Conservation (phyloP, 2,329 filamentous ascomycete species). For the Monosporascus sp. region DNA sequence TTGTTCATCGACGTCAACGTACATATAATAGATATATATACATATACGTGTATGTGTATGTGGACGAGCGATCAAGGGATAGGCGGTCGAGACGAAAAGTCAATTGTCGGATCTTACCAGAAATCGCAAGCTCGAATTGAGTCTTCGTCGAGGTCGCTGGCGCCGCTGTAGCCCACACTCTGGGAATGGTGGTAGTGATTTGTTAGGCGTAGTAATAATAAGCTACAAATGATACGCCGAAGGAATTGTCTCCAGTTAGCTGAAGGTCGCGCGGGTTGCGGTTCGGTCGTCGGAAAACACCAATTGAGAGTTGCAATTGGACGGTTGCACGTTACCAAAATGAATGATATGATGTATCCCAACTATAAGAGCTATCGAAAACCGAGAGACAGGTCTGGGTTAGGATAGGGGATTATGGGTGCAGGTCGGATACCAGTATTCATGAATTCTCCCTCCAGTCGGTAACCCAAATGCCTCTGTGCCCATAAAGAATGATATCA, state of each 20-base stretch:
- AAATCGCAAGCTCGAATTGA: background rate
- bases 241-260: background rate
- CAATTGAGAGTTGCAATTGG: background rate
- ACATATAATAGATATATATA: too few species aligned
- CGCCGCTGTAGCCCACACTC: background rate
- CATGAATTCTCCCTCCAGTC: too few species aligned
- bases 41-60: too few species aligned
- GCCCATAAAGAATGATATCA: too few species aligned
- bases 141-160: background rate
- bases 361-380: background rate
- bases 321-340: background rate
- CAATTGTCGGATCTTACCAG: background rate
- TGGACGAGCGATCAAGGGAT: background rate
- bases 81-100: background rate
- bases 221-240: background rate
- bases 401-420: background rate
- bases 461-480: too few species aligned
- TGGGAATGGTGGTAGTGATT: background rate
- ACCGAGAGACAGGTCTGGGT: background rate
- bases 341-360: background rate
- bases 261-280: background rate
- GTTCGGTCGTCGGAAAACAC: background rate
- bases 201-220: background rate
- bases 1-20: too few species aligned
- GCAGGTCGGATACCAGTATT: background rate